A percentile compares a stretch with the other conserved stretches of the same genome.
These are phyloP conservation scores for Cucumis hystrix DNA, from an alignment of 306 rosid genomes.

Conservation along the genomic window DNA sequence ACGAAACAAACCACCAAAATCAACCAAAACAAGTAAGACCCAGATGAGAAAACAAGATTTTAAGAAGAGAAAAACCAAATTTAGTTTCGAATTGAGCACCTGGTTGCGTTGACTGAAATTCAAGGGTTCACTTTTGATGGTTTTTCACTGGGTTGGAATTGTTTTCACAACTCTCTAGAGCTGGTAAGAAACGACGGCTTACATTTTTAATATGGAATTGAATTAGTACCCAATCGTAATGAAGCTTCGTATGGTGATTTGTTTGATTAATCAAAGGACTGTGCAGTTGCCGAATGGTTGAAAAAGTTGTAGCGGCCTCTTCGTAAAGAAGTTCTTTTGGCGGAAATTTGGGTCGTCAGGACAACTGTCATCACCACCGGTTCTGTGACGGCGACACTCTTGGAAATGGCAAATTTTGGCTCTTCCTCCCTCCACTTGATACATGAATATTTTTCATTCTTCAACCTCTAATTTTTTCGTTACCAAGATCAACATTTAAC, in stretches of 20 bases:
- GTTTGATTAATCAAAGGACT: not conserved
- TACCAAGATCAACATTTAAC: too few species aligned
- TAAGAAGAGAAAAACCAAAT: not conserved
- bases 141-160: not conserved
- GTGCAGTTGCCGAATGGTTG: not conserved
- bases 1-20: not conserved
- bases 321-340: not conserved
- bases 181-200: not conserved
- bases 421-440: not conserved
- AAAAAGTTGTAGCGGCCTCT: not conserved
- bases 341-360: not conserved
- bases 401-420: not conserved
- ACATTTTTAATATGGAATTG: not conserved
- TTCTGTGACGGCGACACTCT: not conserved
- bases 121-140: not conserved
- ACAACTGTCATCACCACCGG: not conserved
- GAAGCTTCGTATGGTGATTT: not conserved
- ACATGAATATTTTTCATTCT: too few species aligned
- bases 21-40: not conserved
- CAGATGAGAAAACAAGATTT: constrained; percentile 1
- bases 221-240: not conserved
- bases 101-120: not conserved
- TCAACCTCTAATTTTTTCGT: too few species aligned
- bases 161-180: not conserved
- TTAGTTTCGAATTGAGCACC: not conserved